Evolutionary conservation across 768 basidiomycete species (phyloP).

Genomic region (Rhizopogon vesiculosus): DNA sequence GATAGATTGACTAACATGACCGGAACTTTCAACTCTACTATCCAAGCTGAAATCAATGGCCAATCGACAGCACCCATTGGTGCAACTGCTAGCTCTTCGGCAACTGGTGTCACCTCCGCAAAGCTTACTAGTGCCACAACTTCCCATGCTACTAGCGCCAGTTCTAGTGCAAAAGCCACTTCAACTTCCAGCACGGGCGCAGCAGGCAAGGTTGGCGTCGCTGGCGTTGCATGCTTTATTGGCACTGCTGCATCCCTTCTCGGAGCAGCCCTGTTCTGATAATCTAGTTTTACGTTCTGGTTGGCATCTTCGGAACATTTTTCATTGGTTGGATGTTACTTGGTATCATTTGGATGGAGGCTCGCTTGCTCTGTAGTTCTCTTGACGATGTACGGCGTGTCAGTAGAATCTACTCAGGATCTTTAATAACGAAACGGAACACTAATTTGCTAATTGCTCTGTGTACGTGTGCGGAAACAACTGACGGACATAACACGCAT

Average conservation of each 20-base stretch:
- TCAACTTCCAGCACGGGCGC: constrained; percentile 3
- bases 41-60: constrained; percentile 57
- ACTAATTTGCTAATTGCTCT: constrained; percentile 5
- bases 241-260: constrained; percentile 17
- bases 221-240: constrained; percentile 16
- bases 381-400: constrained; percentile 6
- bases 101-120: not conserved
- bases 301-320: not conserved
- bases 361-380: not conserved
- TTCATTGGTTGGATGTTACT: not conserved
- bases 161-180: not conserved
- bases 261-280: constrained; percentile 17
- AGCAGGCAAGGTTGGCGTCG: constrained; percentile 19
- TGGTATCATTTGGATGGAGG: not conserved
- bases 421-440: not conserved
- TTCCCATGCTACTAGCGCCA: not conserved
- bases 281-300: not conserved
- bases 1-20: constrained; percentile 63
- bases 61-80: constrained; percentile 54
- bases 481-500: not conserved
- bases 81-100: constrained; percentile 25
- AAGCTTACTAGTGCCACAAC: not conserved
- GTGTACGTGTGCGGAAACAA: not conserved
- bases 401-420: not conserved
- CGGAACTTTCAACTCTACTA: constrained; percentile 55